Percentiles rank a stretch among this genome's conserved stretches.
phyloP scores from a whole-genome alignment of 73 alveolate species.

The Paramecium primaurelia region DNA sequence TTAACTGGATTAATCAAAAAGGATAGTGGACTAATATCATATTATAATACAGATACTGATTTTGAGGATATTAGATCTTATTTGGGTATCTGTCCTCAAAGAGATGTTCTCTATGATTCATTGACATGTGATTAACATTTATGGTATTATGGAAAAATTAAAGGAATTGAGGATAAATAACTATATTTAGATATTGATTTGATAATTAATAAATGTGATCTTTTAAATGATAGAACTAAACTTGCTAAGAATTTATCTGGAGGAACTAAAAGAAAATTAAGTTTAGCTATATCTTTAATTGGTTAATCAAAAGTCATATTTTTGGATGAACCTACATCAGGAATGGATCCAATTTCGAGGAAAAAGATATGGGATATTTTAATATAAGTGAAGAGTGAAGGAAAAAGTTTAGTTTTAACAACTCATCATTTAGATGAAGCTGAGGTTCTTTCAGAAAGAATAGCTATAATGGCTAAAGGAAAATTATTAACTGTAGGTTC shows the following conservation, averaged over 20 bases:
- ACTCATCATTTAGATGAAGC: constrained; percentile 91
- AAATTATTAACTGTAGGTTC: constrained; percentile 70
- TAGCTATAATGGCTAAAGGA: constrained; percentile 83
- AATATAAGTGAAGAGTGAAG: constrained; percentile 60
- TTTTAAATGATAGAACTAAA: constrained; percentile 65
- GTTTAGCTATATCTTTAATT: constrained; percentile 87
- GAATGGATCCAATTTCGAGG: constrained; percentile 92
- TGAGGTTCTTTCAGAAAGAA: constrained; percentile 80
- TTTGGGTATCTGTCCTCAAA: constrained; percentile 67
- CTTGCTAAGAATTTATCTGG: constrained; percentile 81
- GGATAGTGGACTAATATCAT: background rate
- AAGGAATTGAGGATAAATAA: constrained; percentile 47
- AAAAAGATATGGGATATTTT: constrained; percentile 89
- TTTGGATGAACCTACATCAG: constrained; percentile 95
- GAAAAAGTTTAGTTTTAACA: constrained; percentile 76
- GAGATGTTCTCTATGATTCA: constrained; percentile 61
- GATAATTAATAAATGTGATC: constrained; percentile 58
- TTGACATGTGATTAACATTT: constrained; percentile 69
- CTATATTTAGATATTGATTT: background rate
- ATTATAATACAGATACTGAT: constrained; percentile 9
- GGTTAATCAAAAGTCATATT: constrained; percentile 87
- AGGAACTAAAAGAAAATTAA: constrained; percentile 90
- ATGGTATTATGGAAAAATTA: constrained; percentile 59
- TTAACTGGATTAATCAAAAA: constrained; percentile 58
- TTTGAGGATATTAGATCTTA: constrained; percentile 33